phyloP scores from a whole-genome alignment of 352 stramenopile species.

The Globisporangium splendens region DNA sequence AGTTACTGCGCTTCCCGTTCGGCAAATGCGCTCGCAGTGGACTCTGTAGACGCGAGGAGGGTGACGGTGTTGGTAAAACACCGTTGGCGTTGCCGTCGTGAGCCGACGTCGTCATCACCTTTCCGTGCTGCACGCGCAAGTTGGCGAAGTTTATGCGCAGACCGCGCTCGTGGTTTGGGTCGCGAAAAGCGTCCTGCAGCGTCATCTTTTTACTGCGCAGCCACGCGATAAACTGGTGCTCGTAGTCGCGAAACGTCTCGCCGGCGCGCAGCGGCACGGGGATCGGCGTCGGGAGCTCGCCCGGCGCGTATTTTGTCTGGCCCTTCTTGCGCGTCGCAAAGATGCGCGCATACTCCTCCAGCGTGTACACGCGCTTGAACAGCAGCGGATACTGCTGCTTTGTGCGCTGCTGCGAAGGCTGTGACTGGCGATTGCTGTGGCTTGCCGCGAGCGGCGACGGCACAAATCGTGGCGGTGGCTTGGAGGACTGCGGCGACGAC shows the following conservation, averaged over 20 bases:
- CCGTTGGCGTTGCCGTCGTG: not conserved
- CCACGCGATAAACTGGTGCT: conserved; percentile 17
- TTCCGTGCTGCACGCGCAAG: not conserved
- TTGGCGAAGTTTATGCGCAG: conserved; percentile 18
- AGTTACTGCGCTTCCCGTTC: too few species aligned
- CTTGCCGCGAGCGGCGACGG: too few species aligned
- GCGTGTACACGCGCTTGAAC: conserved; percentile 4
- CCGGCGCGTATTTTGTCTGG: not conserved
- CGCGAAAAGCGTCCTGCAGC: conserved; percentile 3
- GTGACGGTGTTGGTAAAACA: too few species aligned
- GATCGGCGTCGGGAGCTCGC: conserved; percentile 9
- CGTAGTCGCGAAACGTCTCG: conserved; percentile 17
- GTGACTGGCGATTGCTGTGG: too few species aligned
- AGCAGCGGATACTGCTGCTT: conserved; percentile 2
- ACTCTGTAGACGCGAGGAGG: too few species aligned
- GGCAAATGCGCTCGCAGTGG: too few species aligned
- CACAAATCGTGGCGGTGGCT: too few species aligned
- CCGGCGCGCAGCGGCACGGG: conserved; percentile 11
- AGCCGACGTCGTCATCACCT: not conserved
- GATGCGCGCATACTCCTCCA: not conserved
- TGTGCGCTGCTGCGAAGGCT: too few species aligned
- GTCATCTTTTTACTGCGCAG: conserved; percentile 1
- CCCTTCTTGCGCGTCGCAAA: not conserved
- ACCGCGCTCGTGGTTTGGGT: conserved; percentile 11
- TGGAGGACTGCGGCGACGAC: too few species aligned